Conservation (phyloP, 1,284 basidiomycete genomes). For the Fistulinella staudtii region DNA sequence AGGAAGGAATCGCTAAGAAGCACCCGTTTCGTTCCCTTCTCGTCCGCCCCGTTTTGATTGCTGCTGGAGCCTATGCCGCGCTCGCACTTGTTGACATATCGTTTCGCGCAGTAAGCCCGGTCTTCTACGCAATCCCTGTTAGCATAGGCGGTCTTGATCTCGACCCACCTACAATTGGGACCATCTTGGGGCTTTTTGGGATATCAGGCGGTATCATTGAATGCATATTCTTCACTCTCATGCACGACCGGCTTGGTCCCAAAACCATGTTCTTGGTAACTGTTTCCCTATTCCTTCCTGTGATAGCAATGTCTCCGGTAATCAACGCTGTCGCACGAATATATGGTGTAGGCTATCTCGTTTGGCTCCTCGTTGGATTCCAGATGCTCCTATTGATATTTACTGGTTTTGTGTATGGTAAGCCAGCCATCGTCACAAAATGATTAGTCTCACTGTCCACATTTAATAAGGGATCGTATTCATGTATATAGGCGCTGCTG, state of each 20-base stretch:
- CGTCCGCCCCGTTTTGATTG: constrained; percentile 36
- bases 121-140: constrained; percentile 43
- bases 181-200: constrained; percentile 38
- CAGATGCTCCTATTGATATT: constrained; percentile 13
- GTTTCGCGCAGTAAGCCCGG: constrained; percentile 38
- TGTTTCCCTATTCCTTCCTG: constrained; percentile 30
- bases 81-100: constrained; percentile 40
- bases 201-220: constrained; percentile 39
- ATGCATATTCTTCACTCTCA: constrained; percentile 37
- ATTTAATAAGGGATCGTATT: neutral
- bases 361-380: constrained; percentile 36
- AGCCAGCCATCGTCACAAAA: neutral
- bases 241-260: constrained; percentile 39
- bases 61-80: constrained; percentile 40
- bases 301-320: constrained; percentile 39
- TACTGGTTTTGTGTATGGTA: neutral
- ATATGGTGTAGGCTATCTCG: constrained; percentile 12
- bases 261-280: constrained; percentile 35
- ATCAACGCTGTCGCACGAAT: constrained; percentile 34
- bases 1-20: constrained; percentile 18
- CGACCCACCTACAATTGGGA: constrained; percentile 38
- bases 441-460: neutral
- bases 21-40: constrained; percentile 36
- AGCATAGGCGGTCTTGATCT: constrained; percentile 42
- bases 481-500: neutral